Percentiles rank a stretch among this genome's conserved stretches.
phyloP scores from a whole-genome alignment of 306 rosid genomes.

The Quercus ilex region DNA sequence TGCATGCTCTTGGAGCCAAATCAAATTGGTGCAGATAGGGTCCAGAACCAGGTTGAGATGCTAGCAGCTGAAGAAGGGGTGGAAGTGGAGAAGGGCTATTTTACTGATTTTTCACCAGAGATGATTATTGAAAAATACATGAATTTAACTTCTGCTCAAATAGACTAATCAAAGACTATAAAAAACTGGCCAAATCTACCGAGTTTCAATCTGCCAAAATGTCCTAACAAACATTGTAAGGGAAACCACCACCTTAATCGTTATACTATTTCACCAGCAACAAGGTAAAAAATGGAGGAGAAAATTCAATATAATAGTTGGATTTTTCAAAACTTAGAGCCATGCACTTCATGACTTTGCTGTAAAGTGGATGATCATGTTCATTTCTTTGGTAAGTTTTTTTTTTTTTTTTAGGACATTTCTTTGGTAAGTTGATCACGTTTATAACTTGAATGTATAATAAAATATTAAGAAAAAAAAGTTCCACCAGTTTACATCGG shows the following conservation, averaged over 20 bases:
- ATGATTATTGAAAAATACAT: conserved; percentile 50
- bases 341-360: conserved; percentile 23
- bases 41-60: conserved; percentile 64
- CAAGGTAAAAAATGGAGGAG: conserved; percentile 9
- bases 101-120: conserved; percentile 72
- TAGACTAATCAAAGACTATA: conserved; percentile 4
- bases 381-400: too few species aligned
- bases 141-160: conserved; percentile 42
- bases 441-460: conserved; percentile 28
- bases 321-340: background rate
- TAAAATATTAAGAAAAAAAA: too few species aligned
- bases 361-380: conserved; percentile 28
- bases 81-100: conserved; percentile 78
- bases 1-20: conserved; percentile 84
- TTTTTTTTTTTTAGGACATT: too few species aligned
- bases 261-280: background rate
- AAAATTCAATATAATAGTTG: background rate
- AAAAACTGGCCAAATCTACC: background rate
- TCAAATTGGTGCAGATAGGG: conserved; percentile 65
- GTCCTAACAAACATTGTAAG: background rate
- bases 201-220: background rate
- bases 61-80: conserved; percentile 71
- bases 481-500: too few species aligned
- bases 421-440: too few species aligned
- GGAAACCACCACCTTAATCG: background rate